These are phyloP conservation scores for Leccinellum luteum DNA, from an alignment of 768 basidiomycete genomes.

Conservation along the genomic window DNA sequence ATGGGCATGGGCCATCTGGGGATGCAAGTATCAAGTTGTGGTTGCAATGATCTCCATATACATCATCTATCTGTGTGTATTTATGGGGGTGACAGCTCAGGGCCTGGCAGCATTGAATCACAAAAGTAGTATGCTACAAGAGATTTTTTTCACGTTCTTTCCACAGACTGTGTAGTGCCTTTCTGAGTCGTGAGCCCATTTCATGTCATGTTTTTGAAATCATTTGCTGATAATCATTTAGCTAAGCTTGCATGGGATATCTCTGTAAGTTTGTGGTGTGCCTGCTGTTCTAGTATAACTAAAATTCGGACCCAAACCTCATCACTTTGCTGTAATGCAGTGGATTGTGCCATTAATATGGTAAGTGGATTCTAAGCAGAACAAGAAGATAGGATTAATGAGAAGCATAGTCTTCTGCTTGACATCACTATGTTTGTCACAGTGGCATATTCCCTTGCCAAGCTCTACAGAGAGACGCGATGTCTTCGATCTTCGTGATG, in stretches of 20 bases:
- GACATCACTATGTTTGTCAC: background rate
- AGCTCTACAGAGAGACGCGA: background rate
- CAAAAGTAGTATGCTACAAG: too few relatives aligned
- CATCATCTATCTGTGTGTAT: background rate
- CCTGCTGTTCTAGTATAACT: background rate
- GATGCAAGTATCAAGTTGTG: background rate
- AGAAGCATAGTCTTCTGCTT: background rate
- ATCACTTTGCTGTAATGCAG: background rate
- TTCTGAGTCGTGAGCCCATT: background rate
- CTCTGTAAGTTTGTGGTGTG: background rate
- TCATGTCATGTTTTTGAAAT: background rate
- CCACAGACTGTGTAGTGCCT: too few relatives aligned
- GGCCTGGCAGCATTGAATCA: too few relatives aligned
- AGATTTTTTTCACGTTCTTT: too few relatives aligned
- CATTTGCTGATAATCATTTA: too few relatives aligned
- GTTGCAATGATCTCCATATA: background rate
- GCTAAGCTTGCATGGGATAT: background rate
- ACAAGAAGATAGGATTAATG: background rate
- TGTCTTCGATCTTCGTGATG: background rate
- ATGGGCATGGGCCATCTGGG: background rate
- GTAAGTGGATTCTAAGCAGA: background rate
- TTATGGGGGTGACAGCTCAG: background rate
- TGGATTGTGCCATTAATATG: background rate
- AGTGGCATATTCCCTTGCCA: background rate
- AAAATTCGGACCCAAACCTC: background rate